Base-by-base conservation (phyloP, 192 early-diverging fungal species). In the Mortierella hygrophila region DNA sequence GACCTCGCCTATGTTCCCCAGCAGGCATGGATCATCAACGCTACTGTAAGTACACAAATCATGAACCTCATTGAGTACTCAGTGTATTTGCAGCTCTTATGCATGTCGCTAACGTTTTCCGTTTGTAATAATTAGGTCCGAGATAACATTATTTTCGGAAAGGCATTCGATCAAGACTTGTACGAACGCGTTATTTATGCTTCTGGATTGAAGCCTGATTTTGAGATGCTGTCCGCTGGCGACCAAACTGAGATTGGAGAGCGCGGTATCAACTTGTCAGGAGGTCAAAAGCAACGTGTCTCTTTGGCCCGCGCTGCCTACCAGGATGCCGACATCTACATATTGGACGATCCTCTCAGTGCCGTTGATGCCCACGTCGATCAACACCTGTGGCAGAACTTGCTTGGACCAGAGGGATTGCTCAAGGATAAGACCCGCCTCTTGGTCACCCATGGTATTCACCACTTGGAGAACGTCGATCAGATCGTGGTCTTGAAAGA, bases 271-370 rank as follows among this genome's bases (percentile, higher is more conserved):
- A 92, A 90, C 20, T 80, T 96, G 2, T 92, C 86, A 13, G 94
- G 95, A n/a, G 97, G 97, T 4, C 98, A 99, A 90, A 96, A 95
- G 76, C 94, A 96, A 65, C 90, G 97, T 4, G 90, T 98, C 68
- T 94, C 94, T 55, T 78, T 98, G 42, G 97, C 97, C 2, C 91
- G 98, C 13, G 89, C 94, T 0, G 88, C 96, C 1, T 97, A 98
- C 88, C 92, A 88, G 40, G 91, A 94, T 79, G 89, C 94, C 4
- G 96, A 97, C 40, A 94, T 97, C 72, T 91, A 95, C 4, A 81
- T 98, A 1, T 82, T 98, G 8, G 97, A 98, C 78, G 97, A 98
- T 52, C 97, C 96, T 23, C 90, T 99, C 60, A 93, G 93, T 70
- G 97, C 96, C 23, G 96, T 98, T 7, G 83, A 85, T 54, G 78